These are phyloP conservation scores for Monosporascus cannonballus DNA, from an alignment of 2,329 filamentous ascomycete genomes.

Conservation along the genomic window DNA sequence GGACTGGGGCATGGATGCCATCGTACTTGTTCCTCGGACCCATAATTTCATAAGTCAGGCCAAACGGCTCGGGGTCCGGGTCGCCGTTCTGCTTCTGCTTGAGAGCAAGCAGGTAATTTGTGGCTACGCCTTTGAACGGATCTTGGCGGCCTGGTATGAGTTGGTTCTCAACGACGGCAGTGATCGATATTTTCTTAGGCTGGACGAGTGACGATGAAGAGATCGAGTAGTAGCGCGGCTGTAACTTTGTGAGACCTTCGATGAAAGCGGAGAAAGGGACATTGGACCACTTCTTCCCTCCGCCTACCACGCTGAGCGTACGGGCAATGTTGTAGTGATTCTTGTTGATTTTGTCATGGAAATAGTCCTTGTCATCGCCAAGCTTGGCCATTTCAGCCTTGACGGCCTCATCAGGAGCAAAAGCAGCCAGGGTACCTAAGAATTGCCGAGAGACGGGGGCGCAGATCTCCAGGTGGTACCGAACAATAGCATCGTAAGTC, in stretches of 20 bases:
- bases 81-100: conserved; percentile 97
- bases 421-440: conserved; percentile 77
- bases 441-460: conserved; percentile 96
- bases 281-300: conserved; percentile 70
- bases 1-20: conserved; percentile 88
- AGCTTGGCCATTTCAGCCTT: conserved; percentile 87
- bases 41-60: conserved; percentile 76
- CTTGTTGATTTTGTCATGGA: conserved; percentile 75
- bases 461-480: conserved; percentile 96
- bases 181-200: conserved; percentile 91
- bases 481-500: conserved; percentile 86
- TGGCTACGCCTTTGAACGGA: conserved; percentile 85
- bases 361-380: conserved; percentile 91
- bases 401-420: conserved; percentile 76
- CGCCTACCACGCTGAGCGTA: conserved; percentile 66
- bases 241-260: conserved; percentile 88
- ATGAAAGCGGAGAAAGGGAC: conserved; percentile 94
- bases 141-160: conserved; percentile 70
- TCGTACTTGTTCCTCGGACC: conserved; percentile 97
- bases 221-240: conserved; percentile 98
- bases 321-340: conserved; percentile 88
- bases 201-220: conserved; percentile 94
- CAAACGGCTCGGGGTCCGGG: conserved; percentile 72
- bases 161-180: conserved; percentile 85
- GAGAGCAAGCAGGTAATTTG: conserved; percentile 90